Evolutionary conservation across 148 eudicot genomes (phyloP).

Genomic region (Euryodendron excelsum): DNA sequence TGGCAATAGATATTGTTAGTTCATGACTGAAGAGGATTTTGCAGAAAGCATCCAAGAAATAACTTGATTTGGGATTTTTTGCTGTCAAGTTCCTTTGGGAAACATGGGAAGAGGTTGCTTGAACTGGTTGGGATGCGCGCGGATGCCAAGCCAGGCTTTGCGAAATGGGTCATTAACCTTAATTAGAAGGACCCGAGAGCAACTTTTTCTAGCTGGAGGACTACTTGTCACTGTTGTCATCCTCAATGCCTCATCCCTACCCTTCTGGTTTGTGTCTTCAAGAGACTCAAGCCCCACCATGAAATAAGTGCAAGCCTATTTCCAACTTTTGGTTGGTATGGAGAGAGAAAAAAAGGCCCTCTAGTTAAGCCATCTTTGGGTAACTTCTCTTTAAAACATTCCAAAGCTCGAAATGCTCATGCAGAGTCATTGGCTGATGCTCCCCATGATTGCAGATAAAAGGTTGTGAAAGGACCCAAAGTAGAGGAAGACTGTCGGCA

Average conservation of each 20-base stretch:
- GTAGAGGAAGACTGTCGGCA: conserved; percentile 30
- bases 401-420: conserved; percentile 28
- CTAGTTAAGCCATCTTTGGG: conserved; percentile 23
- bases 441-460: conserved; percentile 30
- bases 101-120: neutral
- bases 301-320: conserved; percentile 32
- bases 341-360: conserved; percentile 10
- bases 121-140: conserved; percentile 9
- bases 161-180: conserved; percentile 8
- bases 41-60: conserved; percentile 7
- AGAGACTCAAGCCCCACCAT: conserved; percentile 30
- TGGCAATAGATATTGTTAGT: neutral
- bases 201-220: conserved; percentile 30
- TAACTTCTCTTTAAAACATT: conserved; percentile 42
- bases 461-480: conserved; percentile 34
- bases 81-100: conserved; percentile 2
- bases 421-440: conserved; percentile 24
- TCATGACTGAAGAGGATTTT: conserved; percentile 2
- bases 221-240: conserved; percentile 28
- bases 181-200: conserved; percentile 11
- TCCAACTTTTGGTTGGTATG: conserved; percentile 24
- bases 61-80: neutral
- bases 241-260: conserved; percentile 13
- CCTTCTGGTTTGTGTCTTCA: conserved; percentile 23
- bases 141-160: neutral